phyloP scores from a whole-genome alignment of 495 filamentous ascomycete genomes.

The Xylona heveae region DNA sequence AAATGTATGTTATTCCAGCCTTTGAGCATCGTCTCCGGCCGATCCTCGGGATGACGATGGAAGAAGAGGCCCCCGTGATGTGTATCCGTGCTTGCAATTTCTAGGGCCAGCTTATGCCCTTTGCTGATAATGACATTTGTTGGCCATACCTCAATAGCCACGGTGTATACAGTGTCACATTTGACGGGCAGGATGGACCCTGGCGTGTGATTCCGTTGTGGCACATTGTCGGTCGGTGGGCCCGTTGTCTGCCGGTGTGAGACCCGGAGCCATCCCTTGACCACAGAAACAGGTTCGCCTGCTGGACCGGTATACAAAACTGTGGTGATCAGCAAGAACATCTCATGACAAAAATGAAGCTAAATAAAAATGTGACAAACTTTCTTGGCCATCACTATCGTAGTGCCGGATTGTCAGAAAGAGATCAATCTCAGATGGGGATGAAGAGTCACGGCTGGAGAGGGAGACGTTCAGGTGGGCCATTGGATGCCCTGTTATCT shows the following conservation, averaged over 20 bases:
- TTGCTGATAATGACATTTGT: conserved; percentile 39
- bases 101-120: conserved; percentile 31
- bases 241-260: conserved; percentile 27
- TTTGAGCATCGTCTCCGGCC: conserved; percentile 23
- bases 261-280: conserved; percentile 32
- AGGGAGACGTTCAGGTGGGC: conserved; percentile 38
- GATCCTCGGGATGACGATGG: conserved; percentile 27
- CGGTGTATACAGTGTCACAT: conserved; percentile 31
- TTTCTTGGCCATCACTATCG: conserved; percentile 28
- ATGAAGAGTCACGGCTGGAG: conserved; percentile 16
- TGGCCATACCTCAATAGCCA: conserved; percentile 50
- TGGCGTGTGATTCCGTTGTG: conserved; percentile 36
- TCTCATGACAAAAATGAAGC: too few species aligned
- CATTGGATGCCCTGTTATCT: conserved; percentile 44
- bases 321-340: too few species aligned
- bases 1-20: conserved; percentile 35
- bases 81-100: conserved; percentile 36
- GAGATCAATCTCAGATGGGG: conserved; percentile 37
- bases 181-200: conserved; percentile 32
- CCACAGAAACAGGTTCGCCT: conserved; percentile 22
- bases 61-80: conserved; percentile 35
- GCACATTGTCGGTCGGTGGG: conserved; percentile 30
- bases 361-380: too few species aligned
- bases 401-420: conserved; percentile 43
- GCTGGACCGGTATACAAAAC: conserved; percentile 42